Base-by-base conservation (phyloP, 2,329 filamentous ascomycete genomes). In the Waltergamsia citrina region DNA sequence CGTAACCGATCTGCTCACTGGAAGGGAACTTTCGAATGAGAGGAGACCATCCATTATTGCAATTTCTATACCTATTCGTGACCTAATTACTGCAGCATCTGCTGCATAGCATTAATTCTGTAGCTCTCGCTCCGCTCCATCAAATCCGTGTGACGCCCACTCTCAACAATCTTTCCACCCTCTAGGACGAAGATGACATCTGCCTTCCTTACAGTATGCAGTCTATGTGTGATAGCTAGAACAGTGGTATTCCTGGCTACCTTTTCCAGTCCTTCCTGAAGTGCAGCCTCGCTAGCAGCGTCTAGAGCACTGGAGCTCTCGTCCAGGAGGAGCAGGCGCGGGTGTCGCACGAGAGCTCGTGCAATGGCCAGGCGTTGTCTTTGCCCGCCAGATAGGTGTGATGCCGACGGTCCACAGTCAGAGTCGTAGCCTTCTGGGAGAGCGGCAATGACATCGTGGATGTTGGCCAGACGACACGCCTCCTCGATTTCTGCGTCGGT, bases 251-350 rank as follows among this genome's bases (percentile, higher is more conserved):
- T 57, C 30, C 51, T 54, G 0, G 56, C 55, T 0, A 60, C 63
- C 37, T 48, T 62, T 50, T 76, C 67, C 23, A 81, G 59, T 0
- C 69, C 74, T 4, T 74, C 61, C 28, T 78, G 65, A 11, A 86
- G 65, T 4, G 72, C 47, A 12, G 57, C 60, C 10, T 79, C 75
- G 19, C 67, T 74, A 45, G 73, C 71, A 0, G 68, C 65, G 45
- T 86, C 81, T 2, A 87, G 60, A 5, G 75, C 78, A 20, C 70
- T 75, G 0, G 81, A 85, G 6, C 77, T 73, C 57, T 86, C 81
- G 44, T 86, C 81, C 0, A 86, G 60, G 19, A 86, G 65, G 10
- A 85, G 52, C 2, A 86, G 59, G 32, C 73, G 65, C 0, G 81
- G 81, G 15, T 69, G 62, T 0, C 81, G 66, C 3, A 81, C 60